Evolutionary conservation across 2,329 filamentous ascomycete genomes (phyloP).

Genomic region (Graphiopsis chlorocephala): DNA sequence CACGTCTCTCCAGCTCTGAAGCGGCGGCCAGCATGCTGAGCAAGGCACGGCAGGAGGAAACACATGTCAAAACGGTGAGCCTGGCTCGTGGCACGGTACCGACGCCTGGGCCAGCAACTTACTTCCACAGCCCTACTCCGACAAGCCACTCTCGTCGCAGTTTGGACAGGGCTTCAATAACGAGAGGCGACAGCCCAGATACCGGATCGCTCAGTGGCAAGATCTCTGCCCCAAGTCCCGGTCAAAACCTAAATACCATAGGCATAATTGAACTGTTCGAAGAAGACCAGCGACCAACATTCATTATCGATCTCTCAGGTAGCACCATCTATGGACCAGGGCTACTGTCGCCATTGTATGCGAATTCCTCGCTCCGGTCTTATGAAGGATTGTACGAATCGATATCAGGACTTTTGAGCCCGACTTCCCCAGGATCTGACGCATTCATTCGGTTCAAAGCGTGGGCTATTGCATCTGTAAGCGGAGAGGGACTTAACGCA

Average conservation of each 20-base stretch:
- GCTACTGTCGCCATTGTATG: conserved; percentile 62
- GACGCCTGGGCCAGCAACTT: conserved; percentile 38
- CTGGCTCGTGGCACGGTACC: conserved; percentile 47
- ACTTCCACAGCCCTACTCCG: conserved; percentile 1
- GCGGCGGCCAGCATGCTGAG: conserved; percentile 58
- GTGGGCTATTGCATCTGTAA: conserved; percentile 61
- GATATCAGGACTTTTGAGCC: conserved; percentile 50
- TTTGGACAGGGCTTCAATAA: conserved; percentile 31
- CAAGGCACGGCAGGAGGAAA: conserved; percentile 50
- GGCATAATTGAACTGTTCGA: conserved; percentile 72
- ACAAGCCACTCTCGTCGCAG: conserved; percentile 44
- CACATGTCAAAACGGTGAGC: conserved; percentile 51
- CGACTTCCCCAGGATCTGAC: conserved; percentile 36
- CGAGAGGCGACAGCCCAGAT: conserved; percentile 30
- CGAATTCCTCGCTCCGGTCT: conserved; percentile 64
- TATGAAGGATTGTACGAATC: conserved; percentile 56
- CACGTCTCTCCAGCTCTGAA: conserved; percentile 57
- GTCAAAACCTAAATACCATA: conserved; percentile 59
- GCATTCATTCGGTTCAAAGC: conserved; percentile 64
- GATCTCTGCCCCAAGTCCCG: conserved; percentile 36
- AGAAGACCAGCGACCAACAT: conserved; percentile 72
- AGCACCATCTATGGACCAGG: conserved; percentile 53
- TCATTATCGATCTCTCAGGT: conserved; percentile 68
- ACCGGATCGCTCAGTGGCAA: conserved; percentile 19
- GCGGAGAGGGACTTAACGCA: conserved; percentile 53